Evolutionary conservation across 1,139 yeast genomes (phyloP).

Genomic region (Pichia sp.): DNA sequence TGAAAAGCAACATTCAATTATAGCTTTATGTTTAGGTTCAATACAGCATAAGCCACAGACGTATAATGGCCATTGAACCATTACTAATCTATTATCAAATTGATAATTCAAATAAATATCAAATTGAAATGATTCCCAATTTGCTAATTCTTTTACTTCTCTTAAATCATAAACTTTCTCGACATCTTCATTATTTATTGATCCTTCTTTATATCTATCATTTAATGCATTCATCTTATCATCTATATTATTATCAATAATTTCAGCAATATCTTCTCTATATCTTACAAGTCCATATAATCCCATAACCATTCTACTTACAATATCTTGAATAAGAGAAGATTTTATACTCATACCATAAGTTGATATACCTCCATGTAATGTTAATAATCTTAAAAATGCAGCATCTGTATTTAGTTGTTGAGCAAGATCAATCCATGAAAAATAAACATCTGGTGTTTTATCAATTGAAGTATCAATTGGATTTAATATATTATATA

Average conservation of each 20-base stretch:
- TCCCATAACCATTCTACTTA: constrained; percentile 35
- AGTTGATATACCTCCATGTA: constrained; percentile 31
- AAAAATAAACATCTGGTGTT: constrained; percentile 31
- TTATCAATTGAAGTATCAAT: background rate
- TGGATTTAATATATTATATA: background rate
- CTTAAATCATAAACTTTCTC: constrained; percentile 1
- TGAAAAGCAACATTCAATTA: constrained; percentile 31
- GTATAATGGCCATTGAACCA: constrained; percentile 37
- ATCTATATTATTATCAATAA: constrained; percentile 7
- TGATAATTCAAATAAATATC: constrained; percentile 27
- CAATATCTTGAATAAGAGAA: constrained; percentile 38
- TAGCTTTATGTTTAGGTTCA: constrained; percentile 26
- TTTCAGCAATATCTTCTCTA: constrained; percentile 17
- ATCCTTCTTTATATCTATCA: constrained; percentile 5
- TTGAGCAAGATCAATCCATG: constrained; percentile 53
- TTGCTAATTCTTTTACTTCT: constrained; percentile 1
- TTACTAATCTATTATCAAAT: constrained; percentile 33
- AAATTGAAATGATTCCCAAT: constrained; percentile 18
- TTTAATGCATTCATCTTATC: constrained; percentile 3
- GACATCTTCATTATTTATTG: background rate
- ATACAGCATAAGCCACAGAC: constrained; percentile 32
- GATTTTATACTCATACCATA: constrained; percentile 31
- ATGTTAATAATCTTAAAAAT: constrained; percentile 35
- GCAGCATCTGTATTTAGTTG: constrained; percentile 45
- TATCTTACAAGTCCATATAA: constrained; percentile 23